Conservation (phyloP, 805 yeast genomes). For the Saccharomycopsis oosterbeekiorum region DNA sequence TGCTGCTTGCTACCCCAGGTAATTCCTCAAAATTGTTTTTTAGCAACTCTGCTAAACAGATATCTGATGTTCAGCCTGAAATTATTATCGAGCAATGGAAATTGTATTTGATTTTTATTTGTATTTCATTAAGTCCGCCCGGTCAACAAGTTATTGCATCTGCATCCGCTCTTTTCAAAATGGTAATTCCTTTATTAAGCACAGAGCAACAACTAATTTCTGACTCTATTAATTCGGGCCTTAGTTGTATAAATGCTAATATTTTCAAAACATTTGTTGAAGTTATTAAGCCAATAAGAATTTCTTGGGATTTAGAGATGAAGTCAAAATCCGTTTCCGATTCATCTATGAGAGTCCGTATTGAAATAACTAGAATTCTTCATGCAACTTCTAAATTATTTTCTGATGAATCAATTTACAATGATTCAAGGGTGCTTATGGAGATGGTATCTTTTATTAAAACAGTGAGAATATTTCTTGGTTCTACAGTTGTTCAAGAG, state of each 20-base stretch:
- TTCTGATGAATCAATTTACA: conserved; percentile 37
- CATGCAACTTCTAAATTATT: conserved; percentile 59
- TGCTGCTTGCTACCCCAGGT: conserved; percentile 19
- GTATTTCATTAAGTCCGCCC: conserved; percentile 83
- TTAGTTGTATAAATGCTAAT: conserved; percentile 84
- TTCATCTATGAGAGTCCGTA: conserved; percentile 40
- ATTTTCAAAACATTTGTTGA: conserved; percentile 77
- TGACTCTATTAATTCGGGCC: conserved; percentile 82
- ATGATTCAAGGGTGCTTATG: conserved; percentile 60
- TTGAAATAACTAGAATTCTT: conserved; percentile 72
- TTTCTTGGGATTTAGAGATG: conserved; percentile 37
- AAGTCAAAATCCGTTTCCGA: conserved; percentile 21
- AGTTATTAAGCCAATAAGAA: conserved; percentile 52
- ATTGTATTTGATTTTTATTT: conserved; percentile 79
- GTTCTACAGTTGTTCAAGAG: conserved; percentile 46
- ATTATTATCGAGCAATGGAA: conserved; percentile 79
- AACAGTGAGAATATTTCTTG: conserved; percentile 50
- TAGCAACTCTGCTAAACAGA: conserved; percentile 4
- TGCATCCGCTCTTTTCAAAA: conserved; percentile 77
- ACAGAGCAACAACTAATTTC: conserved; percentile 60
- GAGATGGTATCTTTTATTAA: conserved; percentile 55
- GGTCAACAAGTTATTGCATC: conserved; percentile 87
- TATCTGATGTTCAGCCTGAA: conserved; percentile 45
- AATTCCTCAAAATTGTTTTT: conserved; percentile 14
- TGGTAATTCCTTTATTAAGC: conserved; percentile 74